A percentile compares a stretch with the other conserved stretches of the same genome.
Evolutionary conservation across 169 alveolate species (phyloP).

Genomic region (Theileria annulata): DNA sequence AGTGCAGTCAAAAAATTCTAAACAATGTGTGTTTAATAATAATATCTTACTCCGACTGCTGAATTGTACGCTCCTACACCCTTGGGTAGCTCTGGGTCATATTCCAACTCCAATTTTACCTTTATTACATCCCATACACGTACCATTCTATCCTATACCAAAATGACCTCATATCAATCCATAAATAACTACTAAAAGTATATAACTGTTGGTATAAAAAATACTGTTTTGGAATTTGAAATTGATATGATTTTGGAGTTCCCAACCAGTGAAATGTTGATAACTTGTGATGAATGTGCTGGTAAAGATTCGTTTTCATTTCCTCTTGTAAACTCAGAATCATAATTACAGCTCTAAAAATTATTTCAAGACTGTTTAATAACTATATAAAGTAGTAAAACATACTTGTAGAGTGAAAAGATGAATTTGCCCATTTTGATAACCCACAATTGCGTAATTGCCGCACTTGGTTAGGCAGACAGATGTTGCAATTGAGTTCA

Average conservation of each 20-base stretch:
- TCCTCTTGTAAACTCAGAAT: slow-evolving; percentile 34
- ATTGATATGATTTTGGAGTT: slow-evolving; percentile 41
- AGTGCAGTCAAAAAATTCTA: slow-evolving; percentile 49
- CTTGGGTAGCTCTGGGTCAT: slow-evolving; percentile 59
- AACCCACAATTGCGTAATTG: slow-evolving; percentile 91
- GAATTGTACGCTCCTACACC: slow-evolving; percentile 40
- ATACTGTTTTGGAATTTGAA: slow-evolving; percentile 45
- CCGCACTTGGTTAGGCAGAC: slow-evolving; percentile 90
- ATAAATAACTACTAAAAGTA: not conserved
- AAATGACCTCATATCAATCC: too few species aligned
- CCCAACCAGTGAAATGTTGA: slow-evolving; percentile 33
- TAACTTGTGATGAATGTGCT: slow-evolving; percentile 52
- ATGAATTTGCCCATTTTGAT: slow-evolving; percentile 85
- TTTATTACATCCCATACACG: slow-evolving; percentile 40
- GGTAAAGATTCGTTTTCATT: not conserved
- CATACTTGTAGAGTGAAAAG: slow-evolving; percentile 86
- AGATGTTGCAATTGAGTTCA: slow-evolving; percentile 75
- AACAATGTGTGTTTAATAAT: not conserved
- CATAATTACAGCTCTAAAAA: slow-evolving; percentile 55
- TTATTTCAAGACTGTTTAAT: not conserved
- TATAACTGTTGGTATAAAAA: not conserved
- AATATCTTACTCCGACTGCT: slow-evolving; percentile 24
- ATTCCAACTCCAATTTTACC: slow-evolving; percentile 15
- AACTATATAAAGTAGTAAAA: slow-evolving; percentile 11
- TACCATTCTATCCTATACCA: slow-evolving; percentile 43